Base-by-base conservation (phyloP, 2,329 filamentous ascomycete species). In the Clarireedia homoeocarpa region DNA sequence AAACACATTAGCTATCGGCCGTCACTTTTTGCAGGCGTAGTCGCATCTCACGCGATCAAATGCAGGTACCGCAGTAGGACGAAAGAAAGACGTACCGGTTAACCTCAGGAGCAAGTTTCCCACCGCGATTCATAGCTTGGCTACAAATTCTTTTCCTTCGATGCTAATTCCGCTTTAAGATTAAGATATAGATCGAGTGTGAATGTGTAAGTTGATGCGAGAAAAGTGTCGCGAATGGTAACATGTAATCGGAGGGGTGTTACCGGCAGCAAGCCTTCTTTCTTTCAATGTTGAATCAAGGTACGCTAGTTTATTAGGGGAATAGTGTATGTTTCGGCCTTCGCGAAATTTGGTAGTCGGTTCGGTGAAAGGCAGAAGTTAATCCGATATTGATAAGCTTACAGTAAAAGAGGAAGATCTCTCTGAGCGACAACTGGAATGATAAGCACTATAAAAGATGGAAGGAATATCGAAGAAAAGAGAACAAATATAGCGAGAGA, bases 21-120 rank as follows among this genome's bases (percentile, higher is more conserved):
- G 51, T 51, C 20, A n/a, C 38, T 15, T 45, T 36, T 46, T 20
- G 20, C 23, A 42, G 27, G 30, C 39, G 27, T 50, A 45, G 24
- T 39, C 27, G 17, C 44, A 24, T 27, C 49, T 47, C 53, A 51
- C 45, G 53, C 53, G 53, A 50, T 26, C 46, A 26, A 14, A 36
- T 44, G 38, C 17, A 55, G 52, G 52, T 44, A 50, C 26, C 48
- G 23, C 36, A 24, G 46, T 42, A 26, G 17, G 30, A 20, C 17
- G 14, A 26, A 42, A n/a, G 34, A 42, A 40, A 20, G 27, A 68
- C 86, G 71, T 78, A 95, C 91, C 91, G 88, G 82, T 97, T 97
- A 79, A 96, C 91, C 88, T 99, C 94, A 77, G 94, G 91, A 79
- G 91, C 91, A 82, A 97, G 88, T 84, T 96, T 97, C 78, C 86